Evolutionary conservation across 306 rosid species (phyloP).

Genomic region (Glycine latifolia): DNA sequence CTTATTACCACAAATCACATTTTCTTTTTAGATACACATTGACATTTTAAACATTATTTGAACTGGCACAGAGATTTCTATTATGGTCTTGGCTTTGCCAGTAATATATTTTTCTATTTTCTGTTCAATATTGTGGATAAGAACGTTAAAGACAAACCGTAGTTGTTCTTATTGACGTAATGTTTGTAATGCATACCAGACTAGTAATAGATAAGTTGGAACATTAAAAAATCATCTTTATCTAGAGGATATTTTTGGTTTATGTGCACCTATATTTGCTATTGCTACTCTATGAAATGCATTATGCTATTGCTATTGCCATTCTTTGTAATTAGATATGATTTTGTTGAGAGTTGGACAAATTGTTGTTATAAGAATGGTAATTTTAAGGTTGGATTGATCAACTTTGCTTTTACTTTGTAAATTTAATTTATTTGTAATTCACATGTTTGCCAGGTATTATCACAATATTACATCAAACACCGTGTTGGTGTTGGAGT

Average conservation of each 20-base stretch:
- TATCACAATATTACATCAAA: conserved; percentile 97
- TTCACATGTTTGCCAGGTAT: conserved; percentile 63
- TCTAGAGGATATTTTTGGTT: conserved; percentile 2
- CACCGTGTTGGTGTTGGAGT: conserved; percentile 81
- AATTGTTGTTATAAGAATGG: conserved; percentile 11
- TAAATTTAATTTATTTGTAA: conserved; percentile 21
- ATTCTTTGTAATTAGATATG: conserved; percentile 16
- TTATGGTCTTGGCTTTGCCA: too few species aligned
- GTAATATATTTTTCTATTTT: too few species aligned
- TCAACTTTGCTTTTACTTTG: conserved; percentile 4
- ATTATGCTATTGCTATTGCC: conserved; percentile 2
- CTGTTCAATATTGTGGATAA: too few species aligned
- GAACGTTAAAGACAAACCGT: too few species aligned
- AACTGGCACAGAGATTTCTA: too few species aligned
- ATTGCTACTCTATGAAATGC: background rate
- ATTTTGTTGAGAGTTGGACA: conserved; percentile 16
- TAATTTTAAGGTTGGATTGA: conserved; percentile 12
- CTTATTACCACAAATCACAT: background rate
- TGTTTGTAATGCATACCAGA: too few species aligned
- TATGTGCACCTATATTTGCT: background rate
- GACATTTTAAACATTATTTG: too few species aligned
- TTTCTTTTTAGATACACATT: background rate
- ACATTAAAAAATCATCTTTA: background rate
- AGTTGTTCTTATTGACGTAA: too few species aligned
- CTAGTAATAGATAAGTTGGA: too few species aligned